Evolutionary conservation across 352 stramenopile species (phyloP).

Genomic region (Phytophthora megakarya): DNA sequence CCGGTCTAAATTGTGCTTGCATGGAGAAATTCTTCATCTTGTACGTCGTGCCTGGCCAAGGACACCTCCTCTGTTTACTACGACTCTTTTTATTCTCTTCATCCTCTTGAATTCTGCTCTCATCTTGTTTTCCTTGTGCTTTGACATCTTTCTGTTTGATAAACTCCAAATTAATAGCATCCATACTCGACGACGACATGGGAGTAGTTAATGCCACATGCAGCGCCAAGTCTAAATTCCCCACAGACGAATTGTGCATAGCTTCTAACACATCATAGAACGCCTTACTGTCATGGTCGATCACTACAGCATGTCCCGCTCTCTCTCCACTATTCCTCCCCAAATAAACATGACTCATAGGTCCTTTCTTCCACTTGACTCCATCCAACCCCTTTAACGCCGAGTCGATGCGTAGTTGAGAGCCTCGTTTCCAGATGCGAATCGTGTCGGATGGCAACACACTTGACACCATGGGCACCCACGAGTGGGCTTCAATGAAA

Average conservation of each 20-base stretch:
- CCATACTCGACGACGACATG: slow-evolving; percentile 63
- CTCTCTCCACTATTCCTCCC: slow-evolving; percentile 32
- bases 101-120: slow-evolving; percentile 30
- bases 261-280: slow-evolving; percentile 74
- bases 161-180: slow-evolving; percentile 62
- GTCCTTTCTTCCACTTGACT: slow-evolving; percentile 75
- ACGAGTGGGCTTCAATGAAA: slow-evolving; percentile 79
- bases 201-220: slow-evolving; percentile 76
- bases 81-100: slow-evolving; percentile 34
- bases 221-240: slow-evolving; percentile 75
- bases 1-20: slow-evolving; percentile 56
- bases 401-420: slow-evolving; percentile 71
- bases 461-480: slow-evolving; percentile 81
- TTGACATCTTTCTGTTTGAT: slow-evolving; percentile 62
- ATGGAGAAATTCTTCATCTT: slow-evolving; percentile 76
- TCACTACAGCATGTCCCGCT: slow-evolving; percentile 54
- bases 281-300: slow-evolving; percentile 61
- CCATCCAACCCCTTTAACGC: slow-evolving; percentile 78
- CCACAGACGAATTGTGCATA: slow-evolving; percentile 55
- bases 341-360: slow-evolving; percentile 75
- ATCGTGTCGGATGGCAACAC: slow-evolving; percentile 80
- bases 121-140: slow-evolving; percentile 34
- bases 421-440: slow-evolving; percentile 70
- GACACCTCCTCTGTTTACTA: slow-evolving; percentile 44
- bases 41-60: slow-evolving; percentile 75